Base-by-base conservation (phyloP, 805 yeast species). In the Kluyveromyces wickerhamii region DNA sequence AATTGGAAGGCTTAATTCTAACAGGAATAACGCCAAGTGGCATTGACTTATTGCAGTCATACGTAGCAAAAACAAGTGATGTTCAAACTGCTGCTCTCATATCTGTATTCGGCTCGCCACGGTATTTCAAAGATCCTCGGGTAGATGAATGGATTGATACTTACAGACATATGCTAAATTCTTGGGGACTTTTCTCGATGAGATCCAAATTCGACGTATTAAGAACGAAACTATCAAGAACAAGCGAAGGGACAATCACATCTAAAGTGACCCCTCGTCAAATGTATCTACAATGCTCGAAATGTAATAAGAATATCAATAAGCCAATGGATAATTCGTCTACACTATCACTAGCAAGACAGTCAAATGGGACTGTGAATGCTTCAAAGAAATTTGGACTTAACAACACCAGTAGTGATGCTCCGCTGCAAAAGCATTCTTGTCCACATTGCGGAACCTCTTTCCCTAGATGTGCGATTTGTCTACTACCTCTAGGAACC, bases 21-120 rank as follows among this genome's bases (percentile, higher is more conserved):
- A 87, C 96, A 0, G 98, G 98, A n/a, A 71, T 89, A 18, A 87
- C 96, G 0, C 87, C 89, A 1, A 65, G 73, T 34, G 94, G 94
- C 0, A 74, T 85, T 21, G 83, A 83, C 50, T 64, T 89, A 30
- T 57, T 89, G 27, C 96, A 88, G 59, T 73, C 85, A 1, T 89
- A 82, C 57, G 92, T 88, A 21, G 89, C 87, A 56, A 69, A 88
- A 47, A 84, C 94, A 0, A 73, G 85, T 35, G 98, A 89, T 55
- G 81, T 87, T 2, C 98, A 89, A 55, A 87, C 94, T 0, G 96
- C 95, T 0, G 79, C 95, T 0, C 59, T 88, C 34, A 76, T 89
- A 3, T 72, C 85, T 0, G 68, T 88, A 4, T 84, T 72, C 60
- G 95, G 87, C 0, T 79, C 79, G 33, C 96, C 97, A 0, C 66